Conservation (phyloP, 2,329 filamentous ascomycete genomes). For the Shiraia bambusicola region DNA sequence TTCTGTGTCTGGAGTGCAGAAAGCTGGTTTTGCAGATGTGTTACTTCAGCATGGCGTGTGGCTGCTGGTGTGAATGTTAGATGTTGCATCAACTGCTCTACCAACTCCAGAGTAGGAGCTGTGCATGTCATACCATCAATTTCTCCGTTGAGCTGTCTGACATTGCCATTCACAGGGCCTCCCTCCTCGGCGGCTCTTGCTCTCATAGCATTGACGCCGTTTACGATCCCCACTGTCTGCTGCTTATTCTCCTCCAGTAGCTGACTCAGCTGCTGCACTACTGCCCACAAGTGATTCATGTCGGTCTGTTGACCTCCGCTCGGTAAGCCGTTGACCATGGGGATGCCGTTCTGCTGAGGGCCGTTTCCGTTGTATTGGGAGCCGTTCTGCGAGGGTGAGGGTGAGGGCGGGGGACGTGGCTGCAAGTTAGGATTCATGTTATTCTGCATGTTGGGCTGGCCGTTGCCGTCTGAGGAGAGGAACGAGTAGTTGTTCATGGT, state of each 20-base stretch:
- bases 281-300: slow-evolving; percentile 47
- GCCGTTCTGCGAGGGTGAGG: slow-evolving; percentile 29
- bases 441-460: slow-evolving; percentile 11
- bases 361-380: slow-evolving; percentile 39
- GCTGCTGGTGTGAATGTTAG: slow-evolving; percentile 26
- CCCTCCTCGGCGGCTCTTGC: slow-evolving; percentile 41
- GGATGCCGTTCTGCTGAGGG: slow-evolving; percentile 37
- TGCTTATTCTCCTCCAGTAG: slow-evolving; percentile 44
- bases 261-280: slow-evolving; percentile 45
- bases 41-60: slow-evolving; percentile 33
- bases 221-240: slow-evolving; percentile 42
- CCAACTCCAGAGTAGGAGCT: neutral
- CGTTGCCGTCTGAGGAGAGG: slow-evolving; percentile 30
- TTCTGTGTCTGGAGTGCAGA: slow-evolving; percentile 30
- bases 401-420: slow-evolving; percentile 39
- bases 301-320: slow-evolving; percentile 46
- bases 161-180: slow-evolving; percentile 19
- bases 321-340: slow-evolving; percentile 43
- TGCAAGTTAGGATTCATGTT: slow-evolving; percentile 11
- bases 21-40: slow-evolving; percentile 36
- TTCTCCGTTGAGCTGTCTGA: slow-evolving; percentile 40
- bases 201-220: slow-evolving; percentile 42
- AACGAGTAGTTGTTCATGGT: slow-evolving; percentile 44
- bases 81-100: neutral
- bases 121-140: slow-evolving; percentile 27